Evolutionary conservation across 345 rosid species (phyloP).

Genomic region (Boechera stricta): DNA sequence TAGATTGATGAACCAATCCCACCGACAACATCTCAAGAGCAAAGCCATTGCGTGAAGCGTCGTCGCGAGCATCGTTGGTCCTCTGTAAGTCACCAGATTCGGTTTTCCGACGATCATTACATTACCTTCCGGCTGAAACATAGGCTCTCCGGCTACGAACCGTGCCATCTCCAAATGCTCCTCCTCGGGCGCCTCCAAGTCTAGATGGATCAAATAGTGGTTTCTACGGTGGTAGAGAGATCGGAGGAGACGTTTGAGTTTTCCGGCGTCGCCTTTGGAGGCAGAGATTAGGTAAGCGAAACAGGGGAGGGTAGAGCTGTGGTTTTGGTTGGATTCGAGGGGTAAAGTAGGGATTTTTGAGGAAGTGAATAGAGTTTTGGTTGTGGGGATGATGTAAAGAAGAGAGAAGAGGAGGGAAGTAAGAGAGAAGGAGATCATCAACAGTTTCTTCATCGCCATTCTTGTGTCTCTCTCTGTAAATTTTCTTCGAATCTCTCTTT

Average conservation of each 20-base stretch:
- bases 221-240: slow-evolving; percentile 87
- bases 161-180: slow-evolving; percentile 68
- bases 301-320: slow-evolving; percentile 57
- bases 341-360: slow-evolving; percentile 50
- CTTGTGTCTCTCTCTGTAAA: slow-evolving; percentile 35
- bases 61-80: slow-evolving; percentile 88
- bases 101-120: slow-evolving; percentile 82
- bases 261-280: slow-evolving; percentile 71
- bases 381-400: slow-evolving; percentile 58
- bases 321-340: slow-evolving; percentile 43
- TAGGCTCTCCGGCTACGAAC: slow-evolving; percentile 60
- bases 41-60: slow-evolving; percentile 89
- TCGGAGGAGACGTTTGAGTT: slow-evolving; percentile 60
- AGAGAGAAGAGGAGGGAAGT: slow-evolving; percentile 57
- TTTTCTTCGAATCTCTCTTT: slow-evolving; percentile 14
- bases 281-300: slow-evolving; percentile 90
- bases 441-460: slow-evolving; percentile 50
- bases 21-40: slow-evolving; percentile 70
- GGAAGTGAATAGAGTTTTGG: slow-evolving; percentile 47
- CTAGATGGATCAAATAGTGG: slow-evolving; percentile 79
- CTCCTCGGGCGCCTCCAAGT: slow-evolving; percentile 57
- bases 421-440: slow-evolving; percentile 61
- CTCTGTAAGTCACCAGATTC: slow-evolving; percentile 87
- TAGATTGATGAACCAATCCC: slow-evolving; percentile 99
- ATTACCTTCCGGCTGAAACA: slow-evolving; percentile 64